Conservation (phyloP, 2,329 filamentous ascomycete species). For the Colletotrichum sublineola region DNA sequence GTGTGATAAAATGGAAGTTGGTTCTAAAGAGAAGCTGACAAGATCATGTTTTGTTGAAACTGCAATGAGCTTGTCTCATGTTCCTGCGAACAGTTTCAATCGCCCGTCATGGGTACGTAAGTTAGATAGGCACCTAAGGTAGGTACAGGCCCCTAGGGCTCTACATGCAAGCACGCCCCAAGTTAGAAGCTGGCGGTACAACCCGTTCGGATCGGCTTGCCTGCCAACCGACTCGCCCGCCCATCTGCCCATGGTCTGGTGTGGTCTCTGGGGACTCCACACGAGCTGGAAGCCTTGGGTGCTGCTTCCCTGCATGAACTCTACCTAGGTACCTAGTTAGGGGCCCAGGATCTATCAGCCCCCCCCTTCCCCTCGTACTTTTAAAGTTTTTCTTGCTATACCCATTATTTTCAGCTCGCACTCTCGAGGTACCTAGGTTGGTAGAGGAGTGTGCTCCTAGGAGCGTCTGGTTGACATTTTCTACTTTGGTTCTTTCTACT, state of each 20-base stretch:
- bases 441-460: slow-evolving; percentile 5
- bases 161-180: slow-evolving; percentile 28
- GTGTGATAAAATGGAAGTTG: not conserved
- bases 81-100: slow-evolving; percentile 40
- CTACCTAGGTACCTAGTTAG: not conserved
- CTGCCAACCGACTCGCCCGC: slow-evolving; percentile 24
- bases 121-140: slow-evolving; percentile 3
- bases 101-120: slow-evolving; percentile 19
- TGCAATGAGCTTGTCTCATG: slow-evolving; percentile 35
- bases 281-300: slow-evolving; percentile 34
- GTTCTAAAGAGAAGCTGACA: not conserved
- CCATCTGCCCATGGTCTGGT: slow-evolving; percentile 4
- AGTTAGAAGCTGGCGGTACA: slow-evolving; percentile 23
- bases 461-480: slow-evolving; percentile 27
- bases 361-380: not conserved
- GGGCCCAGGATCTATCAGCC: not conserved
- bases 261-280: slow-evolving; percentile 33
- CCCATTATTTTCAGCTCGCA: not conserved
- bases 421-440: not conserved
- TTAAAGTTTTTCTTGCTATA: not conserved
- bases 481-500: slow-evolving; percentile 36
- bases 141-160: slow-evolving; percentile 20
- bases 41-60: slow-evolving; percentile 19
- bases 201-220: slow-evolving; percentile 30
- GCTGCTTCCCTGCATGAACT: slow-evolving; percentile 38